These are phyloP conservation scores for Termitomyces sp. DNA, from an alignment of 768 basidiomycete species.

Conservation along the genomic window DNA sequence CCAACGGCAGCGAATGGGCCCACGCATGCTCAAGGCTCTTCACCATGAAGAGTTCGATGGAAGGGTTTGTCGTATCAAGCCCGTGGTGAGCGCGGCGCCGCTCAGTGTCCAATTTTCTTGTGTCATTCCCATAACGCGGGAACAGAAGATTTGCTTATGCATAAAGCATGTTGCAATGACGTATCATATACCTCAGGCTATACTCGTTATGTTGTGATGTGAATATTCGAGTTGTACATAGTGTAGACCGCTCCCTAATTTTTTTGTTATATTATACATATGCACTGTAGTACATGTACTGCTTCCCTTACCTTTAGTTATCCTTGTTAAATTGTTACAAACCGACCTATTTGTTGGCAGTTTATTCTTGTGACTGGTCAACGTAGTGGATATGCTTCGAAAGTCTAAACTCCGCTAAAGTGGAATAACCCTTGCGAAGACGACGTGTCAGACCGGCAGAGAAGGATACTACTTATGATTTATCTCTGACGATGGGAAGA, in stretches of 20 bases:
- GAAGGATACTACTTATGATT: too few relatives aligned
- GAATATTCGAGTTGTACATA: neutral
- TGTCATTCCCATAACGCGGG: too few relatives aligned
- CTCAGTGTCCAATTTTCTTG: neutral
- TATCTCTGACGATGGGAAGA: too few relatives aligned
- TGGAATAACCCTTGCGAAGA: neutral
- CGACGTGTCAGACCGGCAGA: neutral
- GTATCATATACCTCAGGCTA: too few relatives aligned
- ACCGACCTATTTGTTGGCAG: neutral
- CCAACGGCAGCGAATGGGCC: neutral
- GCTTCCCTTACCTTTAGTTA: neutral
- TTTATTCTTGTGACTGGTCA: neutral
- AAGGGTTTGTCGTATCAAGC: neutral
- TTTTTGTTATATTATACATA: neutral
- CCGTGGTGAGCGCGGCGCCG: constrained; percentile 1
- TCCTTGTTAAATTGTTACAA: neutral
- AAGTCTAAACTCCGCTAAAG: too few relatives aligned
- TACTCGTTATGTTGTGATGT: neutral
- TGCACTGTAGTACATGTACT: neutral
- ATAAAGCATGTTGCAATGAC: neutral
- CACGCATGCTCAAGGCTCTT: neutral
- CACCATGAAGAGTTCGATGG: neutral
- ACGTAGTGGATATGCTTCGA: too few relatives aligned
- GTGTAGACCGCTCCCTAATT: neutral
- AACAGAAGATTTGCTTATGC: neutral